Percentiles rank a stretch among this genome's conserved stretches.
phyloP scores from a whole-genome alignment of 257 asterid species.

The Solanum pimpinellifolium region DNA sequence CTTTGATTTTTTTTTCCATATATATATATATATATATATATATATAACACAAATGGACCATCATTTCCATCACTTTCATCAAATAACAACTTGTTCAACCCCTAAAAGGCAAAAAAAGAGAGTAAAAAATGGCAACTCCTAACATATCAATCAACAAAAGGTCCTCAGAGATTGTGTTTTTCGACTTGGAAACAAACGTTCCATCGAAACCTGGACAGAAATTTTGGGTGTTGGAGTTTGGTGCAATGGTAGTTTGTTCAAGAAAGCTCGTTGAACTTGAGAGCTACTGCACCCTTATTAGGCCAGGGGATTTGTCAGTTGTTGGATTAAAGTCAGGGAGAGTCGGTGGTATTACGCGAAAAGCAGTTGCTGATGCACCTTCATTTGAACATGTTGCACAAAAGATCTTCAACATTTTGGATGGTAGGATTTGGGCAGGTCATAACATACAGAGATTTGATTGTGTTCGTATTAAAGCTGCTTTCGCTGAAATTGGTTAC shows the following conservation, averaged over 20 bases:
- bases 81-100: neutral
- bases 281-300: conserved; percentile 71
- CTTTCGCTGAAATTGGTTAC: conserved; percentile 42
- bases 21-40: neutral
- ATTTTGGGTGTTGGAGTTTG: conserved; percentile 68
- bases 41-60: neutral
- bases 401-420: conserved; percentile 50
- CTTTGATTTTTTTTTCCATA: neutral
- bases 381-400: conserved; percentile 62
- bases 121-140: conserved; percentile 15
- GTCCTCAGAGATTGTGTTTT: conserved; percentile 65
- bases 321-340: conserved; percentile 48
- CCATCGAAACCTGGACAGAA: conserved; percentile 53
- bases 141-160: neutral
- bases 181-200: conserved; percentile 81
- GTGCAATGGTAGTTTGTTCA: conserved; percentile 76
- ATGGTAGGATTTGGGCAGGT: conserved; percentile 96
- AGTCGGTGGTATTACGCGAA: conserved; percentile 58
- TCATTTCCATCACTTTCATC: neutral
- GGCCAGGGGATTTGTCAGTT: conserved; percentile 55
- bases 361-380: conserved; percentile 58
- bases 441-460: conserved; percentile 86
- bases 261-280: conserved; percentile 60
- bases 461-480: conserved; percentile 66
- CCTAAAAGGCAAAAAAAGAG: neutral